Evolutionary conservation across 1,139 yeast genomes (phyloP), one percentile per base, ranked within the genome.

Genomic region (Yamadazyma sp.): DNA sequence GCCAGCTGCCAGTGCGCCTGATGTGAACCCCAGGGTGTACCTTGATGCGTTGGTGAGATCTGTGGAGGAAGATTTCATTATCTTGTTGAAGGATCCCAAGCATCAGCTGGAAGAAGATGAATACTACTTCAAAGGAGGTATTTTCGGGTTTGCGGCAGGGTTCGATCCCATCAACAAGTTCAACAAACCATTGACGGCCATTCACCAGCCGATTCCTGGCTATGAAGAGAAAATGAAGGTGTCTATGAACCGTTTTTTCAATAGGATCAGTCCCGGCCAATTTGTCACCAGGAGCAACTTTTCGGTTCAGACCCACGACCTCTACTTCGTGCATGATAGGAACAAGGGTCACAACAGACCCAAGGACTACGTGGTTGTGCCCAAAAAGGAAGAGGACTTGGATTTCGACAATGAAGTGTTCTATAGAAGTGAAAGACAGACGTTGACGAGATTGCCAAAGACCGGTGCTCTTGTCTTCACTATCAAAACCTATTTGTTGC

Each of bases 121-220:
- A 57, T 84, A 83, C 56, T 70, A 71, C 42, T 69, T 83, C 53
- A 74, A 83, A 45, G 85, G 78, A 0, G 87, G 87, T 0, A 65
- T 79, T 0, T 76, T 83, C 54, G 81, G 81, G 3, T 84, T 83
- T 62, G 89, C 94, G 0, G 82, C 86, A 2, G 94, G 92, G 0
- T 86, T 86, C 56, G 75, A 81, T 48, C 92, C 91, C 2, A 53
- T 57, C 6, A 71, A 66, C 29, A 73, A 83, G 42, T 70, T 83
- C 52, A 69, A 78, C 45, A 66, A 58, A 35, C 83, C 83, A 2
- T 55, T 81, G 39, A 69, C 83, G 0, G 55, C 57, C 24, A 73
- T 82, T 33, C 88, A 83, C 49, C 72, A 62, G 12, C 87, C 87
- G 0, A 81, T 83, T 18, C 88, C 88, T 0, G 73, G 75, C 7